Evolutionary conservation across 2,329 filamentous ascomycete genomes (phyloP), one percentile per base, ranked within the genome.

Genomic region (Pseudogymnoascus sp.): DNA sequence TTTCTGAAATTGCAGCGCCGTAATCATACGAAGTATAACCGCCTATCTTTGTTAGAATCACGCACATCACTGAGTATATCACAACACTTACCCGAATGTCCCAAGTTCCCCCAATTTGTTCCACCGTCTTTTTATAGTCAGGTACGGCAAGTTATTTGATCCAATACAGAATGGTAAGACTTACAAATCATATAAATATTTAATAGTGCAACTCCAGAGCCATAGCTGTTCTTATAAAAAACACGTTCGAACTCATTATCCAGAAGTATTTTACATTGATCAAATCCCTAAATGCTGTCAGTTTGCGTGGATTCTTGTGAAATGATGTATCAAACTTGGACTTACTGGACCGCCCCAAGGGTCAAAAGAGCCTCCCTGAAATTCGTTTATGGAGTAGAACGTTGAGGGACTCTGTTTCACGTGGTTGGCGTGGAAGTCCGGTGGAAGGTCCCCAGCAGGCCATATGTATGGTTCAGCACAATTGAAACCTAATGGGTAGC

Each of bases 61-160:
- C 28, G 28, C 2, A 7, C 28, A 30, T 30, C 28, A 30, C 28
- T 7, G n/a, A n/a, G n/a, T n/a, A n/a, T n/a, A n/a, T n/a, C 28
- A 30, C 8, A 30, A 30, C 28, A 30, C 28, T 30, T 30, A 30
- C 28, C 28, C 65, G 86, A 80, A 65, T 90, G 84, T 0, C 89
- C 87, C 4, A 90, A 73, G 64, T 91, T 92, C 0, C 89, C 89
- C 90, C 89, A 93, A 70, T 93, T 94, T 0, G 89, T 92, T 5
- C 89, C 90, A 12, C 90, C 90, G 65, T 81, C 6, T 28, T 11
- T 8, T 6, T 47, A 35, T 8, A 16, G n/a, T n/a, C n/a, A n/a
- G n/a, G n/a, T n/a, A n/a, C n/a, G n/a, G n/a, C n/a, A n/a, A n/a
- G n/a, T n/a, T n/a, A n/a, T n/a, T n/a, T n/a, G n/a, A n/a, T n/a